Evolutionary conservation across 2,329 filamentous ascomycete species (phyloP), one percentile per base, ranked within the genome.

Genomic region (Trichoderma semiorbis): DNA sequence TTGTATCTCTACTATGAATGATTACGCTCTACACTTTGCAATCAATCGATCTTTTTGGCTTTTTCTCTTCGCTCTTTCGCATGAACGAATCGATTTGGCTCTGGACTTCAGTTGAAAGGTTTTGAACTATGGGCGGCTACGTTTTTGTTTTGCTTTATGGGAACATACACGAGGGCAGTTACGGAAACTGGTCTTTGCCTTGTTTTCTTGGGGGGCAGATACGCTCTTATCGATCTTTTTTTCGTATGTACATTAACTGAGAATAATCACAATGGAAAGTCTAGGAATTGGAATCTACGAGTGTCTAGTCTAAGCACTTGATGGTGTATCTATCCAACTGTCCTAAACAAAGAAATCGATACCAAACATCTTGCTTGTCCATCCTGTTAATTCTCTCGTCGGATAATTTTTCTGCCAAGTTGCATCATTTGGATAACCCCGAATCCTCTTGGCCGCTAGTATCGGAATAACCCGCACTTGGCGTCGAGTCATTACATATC

Each of bases 1-100:
- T 62, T 62, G 47, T 61, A 61, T 61, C 57, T 67, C 64, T 67
- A 58, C 50, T 69, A 53, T 53, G 53, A 69, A 69, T 69, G 57
- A 62, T 26, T 26, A 61, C 21, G 16, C 53, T 69, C 57, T 53
- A 11, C 47, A 26, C 28, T 30, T 26, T 62, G 28, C 57, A 36
- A 16, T 28, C 10, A 21, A 3, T 30, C 24, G 16, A 43, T 43
- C 3, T 21, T 12, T 12, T 24, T n/a, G 24, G 14, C 10, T 58
- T 18, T 58, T 39, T 14, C 10, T 50, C 28, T 24, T 24, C 21
- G 1, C 34, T 26, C 6, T 28, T 55, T 36, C 30, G 2, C 21
- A 8, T 14, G 3, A 28, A 28, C 30, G 21, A 55, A 12, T 55
- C 28, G 30, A 32, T 26, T 11, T 66, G 63, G 28, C 63, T 36